Conservation (phyloP, 208 protist genomes). For the Leishmania mexicana region DNA sequence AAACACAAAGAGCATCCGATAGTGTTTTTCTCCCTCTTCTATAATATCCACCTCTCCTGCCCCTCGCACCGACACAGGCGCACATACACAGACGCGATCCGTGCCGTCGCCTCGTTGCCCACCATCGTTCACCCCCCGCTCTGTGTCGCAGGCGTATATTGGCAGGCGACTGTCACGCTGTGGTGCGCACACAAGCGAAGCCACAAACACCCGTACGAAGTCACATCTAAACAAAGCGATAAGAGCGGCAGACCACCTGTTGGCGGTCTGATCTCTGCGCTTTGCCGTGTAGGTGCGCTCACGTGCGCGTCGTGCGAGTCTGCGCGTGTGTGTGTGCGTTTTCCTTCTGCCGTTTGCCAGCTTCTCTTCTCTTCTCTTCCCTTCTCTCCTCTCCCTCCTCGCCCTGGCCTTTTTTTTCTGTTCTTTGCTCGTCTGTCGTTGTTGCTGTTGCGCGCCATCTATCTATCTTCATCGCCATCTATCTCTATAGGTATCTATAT, state of each 20-base stretch:
- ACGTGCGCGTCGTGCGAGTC: not conserved
- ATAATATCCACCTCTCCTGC: not conserved
- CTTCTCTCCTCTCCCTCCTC: not conserved
- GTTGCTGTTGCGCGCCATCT: not conserved
- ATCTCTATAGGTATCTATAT: not conserved
- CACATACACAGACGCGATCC: not conserved
- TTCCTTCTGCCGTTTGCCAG: conserved; percentile 4
- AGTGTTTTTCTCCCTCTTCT: not conserved
- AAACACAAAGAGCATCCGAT: not conserved
- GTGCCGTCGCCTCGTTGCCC: not conserved
- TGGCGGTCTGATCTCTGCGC: not conserved
- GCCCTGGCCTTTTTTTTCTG: not conserved
- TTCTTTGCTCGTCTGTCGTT: not conserved
- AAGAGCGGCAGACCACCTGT: not conserved
- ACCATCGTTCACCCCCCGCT: not conserved
- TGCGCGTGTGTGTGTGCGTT: not conserved
- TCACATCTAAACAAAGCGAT: not conserved
- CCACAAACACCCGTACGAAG: not conserved
- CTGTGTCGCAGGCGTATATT: not conserved
- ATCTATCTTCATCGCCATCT: not conserved
- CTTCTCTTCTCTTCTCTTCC: not conserved
- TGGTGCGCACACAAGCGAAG: not conserved
- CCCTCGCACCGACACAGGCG: not conserved
- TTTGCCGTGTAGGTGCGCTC: not conserved
- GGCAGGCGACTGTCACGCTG: not conserved